Evolutionary conservation across 2,329 filamentous ascomycete species (phyloP), one percentile per base, ranked within the genome.

Genomic region (Diaporthe capsici): DNA sequence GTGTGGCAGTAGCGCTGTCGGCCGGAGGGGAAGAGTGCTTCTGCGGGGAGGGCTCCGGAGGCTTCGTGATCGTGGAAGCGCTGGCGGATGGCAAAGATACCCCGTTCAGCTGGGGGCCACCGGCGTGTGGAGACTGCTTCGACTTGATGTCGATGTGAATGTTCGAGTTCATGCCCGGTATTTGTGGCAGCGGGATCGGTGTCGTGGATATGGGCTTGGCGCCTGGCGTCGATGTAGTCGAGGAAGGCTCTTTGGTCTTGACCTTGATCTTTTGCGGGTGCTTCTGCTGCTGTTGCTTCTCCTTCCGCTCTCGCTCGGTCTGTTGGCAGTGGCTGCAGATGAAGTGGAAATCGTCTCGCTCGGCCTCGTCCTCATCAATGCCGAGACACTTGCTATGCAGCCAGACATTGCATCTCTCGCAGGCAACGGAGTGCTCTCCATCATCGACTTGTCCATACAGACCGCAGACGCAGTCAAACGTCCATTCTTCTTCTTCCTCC

Each of bases 381-480:
- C 93, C 93, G 76, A 98, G 90, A 82, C 97, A 99, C 80, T 94
- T 95, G 87, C 95, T 98, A 82, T 99, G 97, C 83, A 98, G 96
- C 97, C 97, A 99, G 65, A 98, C 93, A 82, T 93, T 97, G 87
- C 97, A 99, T 79, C 89, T 92, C 82, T 99, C 97, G 84, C 97
- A 99, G 39, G 96, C 94, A 78, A 99, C 92, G 82, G 95, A 98
- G 82, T 98, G 96, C 10, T 95, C 93, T 49, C 97, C 97, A 82
- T 98, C 97, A 80, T 99, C 97, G 76, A 98, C 94, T 80, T 97
- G 93, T 31, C 97, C 97, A 83, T 98, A 93, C 31, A 95, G 90
- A 37, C 96, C 96, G 83, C 97, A 99, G 37, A 94, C 90, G 82
- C 97, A 99, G 82, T 99, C 97, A 80, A 99, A 99, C 53, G 95